A percentile compares a stretch with the other conserved stretches of the same genome.
phyloP scores from a whole-genome alignment of 2,329 filamentous ascomycete genomes.

The Ceratocystis destructans region DNA sequence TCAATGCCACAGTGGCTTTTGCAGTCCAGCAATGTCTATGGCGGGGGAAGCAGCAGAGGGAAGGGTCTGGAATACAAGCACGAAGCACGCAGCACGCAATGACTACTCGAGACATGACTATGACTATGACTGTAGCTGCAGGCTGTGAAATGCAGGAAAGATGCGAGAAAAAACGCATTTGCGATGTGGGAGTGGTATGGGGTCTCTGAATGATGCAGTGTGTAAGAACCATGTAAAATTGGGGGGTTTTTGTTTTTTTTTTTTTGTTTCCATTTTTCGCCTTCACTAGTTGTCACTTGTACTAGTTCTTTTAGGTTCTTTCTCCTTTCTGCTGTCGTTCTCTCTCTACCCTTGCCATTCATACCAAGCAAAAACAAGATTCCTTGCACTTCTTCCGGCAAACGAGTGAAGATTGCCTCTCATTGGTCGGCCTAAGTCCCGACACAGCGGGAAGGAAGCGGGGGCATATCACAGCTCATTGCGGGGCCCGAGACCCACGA shows the following conservation, averaged over 20 bases:
- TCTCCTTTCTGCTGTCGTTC: neutral
- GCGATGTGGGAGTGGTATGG: neutral
- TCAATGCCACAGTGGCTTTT: no score
- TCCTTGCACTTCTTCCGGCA: neutral
- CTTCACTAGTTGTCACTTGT: no score
- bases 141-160: neutral
- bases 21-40: no score
- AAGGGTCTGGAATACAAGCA: no score
- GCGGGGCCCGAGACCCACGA: neutral
- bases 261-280: neutral
- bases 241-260: neutral
- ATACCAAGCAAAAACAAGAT: neutral
- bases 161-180: neutral
- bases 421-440: slow-evolving; percentile 5
- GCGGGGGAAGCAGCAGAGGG: no score
- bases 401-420: slow-evolving; percentile 2
- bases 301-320: neutral
- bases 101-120: neutral
- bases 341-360: neutral
- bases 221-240: neutral
- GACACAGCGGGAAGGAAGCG: slow-evolving; percentile 12
- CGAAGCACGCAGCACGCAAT: no score
- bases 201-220: neutral
- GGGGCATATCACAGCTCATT: slow-evolving; percentile 1
- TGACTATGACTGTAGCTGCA: neutral